Conservation (phyloP, 1,284 basidiomycete genomes). For the Rhodotorula sp. region DNA sequence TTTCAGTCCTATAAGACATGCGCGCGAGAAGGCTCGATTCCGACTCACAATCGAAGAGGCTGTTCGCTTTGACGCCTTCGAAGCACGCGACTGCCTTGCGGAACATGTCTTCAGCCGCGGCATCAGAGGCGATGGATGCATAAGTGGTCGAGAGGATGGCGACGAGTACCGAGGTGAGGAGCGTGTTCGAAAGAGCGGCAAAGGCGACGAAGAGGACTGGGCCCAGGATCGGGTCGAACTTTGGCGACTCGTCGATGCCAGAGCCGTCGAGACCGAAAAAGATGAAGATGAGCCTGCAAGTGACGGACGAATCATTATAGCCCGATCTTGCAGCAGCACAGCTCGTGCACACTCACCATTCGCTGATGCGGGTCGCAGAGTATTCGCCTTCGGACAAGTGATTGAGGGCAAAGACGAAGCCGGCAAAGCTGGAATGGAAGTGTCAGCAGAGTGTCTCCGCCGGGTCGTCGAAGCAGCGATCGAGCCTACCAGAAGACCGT, state of each 20-base stretch:
- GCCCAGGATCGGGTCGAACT: constrained; percentile 39
- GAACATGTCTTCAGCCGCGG: constrained; percentile 66
- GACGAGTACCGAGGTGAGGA: constrained; percentile 71
- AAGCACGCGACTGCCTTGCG: constrained; percentile 82
- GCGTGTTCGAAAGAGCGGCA: constrained; percentile 74
- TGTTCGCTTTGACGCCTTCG: constrained; percentile 58
- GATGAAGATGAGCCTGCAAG: constrained; percentile 37
- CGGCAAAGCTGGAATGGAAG: constrained; percentile 23
- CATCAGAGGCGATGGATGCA: constrained; percentile 67
- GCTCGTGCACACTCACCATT: constrained; percentile 25
- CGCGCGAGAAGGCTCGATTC: no score
- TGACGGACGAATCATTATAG: background rate
- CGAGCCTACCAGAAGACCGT: constrained; percentile 37
- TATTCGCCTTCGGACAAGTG: constrained; percentile 41
- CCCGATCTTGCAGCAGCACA: background rate
- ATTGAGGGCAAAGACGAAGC: constrained; percentile 40
- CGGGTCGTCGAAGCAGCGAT: no score
- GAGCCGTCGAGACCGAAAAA: constrained; percentile 41
- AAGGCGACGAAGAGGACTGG: constrained; percentile 81
- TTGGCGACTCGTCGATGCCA: constrained; percentile 36
- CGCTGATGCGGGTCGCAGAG: constrained; percentile 28
- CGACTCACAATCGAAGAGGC: constrained; percentile 40
- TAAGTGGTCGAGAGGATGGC: constrained; percentile 83
- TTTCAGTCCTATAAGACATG: no score
- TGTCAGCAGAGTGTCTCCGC: background rate